Evolutionary conservation across 2,329 filamentous ascomycete genomes (phyloP), one percentile per base, ranked within the genome.

Genomic region (Aspergillus fumigatiaffinis): DNA sequence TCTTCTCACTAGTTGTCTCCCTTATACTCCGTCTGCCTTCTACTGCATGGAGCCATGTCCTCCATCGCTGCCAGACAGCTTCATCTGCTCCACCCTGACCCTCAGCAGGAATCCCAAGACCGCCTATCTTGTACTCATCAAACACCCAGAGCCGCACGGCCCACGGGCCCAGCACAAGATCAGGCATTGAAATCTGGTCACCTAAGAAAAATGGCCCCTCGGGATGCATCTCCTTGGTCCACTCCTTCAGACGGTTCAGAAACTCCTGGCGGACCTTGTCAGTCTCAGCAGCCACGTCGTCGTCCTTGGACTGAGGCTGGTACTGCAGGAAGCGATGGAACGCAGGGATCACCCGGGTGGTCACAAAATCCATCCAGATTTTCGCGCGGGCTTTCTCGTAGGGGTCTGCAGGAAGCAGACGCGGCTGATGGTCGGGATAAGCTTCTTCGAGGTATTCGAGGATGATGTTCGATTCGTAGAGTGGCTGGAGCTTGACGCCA

Each of bases 371-470:
- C 46, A 87, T 87, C 89, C 89, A 92, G 52, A 92, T 83, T 35
- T 87, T 77, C 46, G 83, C 84, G 21, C 85, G 73, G 3, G 89
- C 89, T 53, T 83, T 79, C 54, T 84, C 80, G 66, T 90, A 92
- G 0, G 84, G 76, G 55, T 86, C 84, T 0, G 71, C 66, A 0
- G 89, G 86, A 9, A 90, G 73, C 3, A 92, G 71, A 1, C 73
- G 70, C 1, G 78, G 79, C 0, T 77, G 77, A 52, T 82, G 66
- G 3, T 78, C 77, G 0, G 80, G 76, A 59, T 85, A 91, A 0
- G 84, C 84, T 60, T 92, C 89, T 61, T 93, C 86, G 1, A 93
- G 78, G 63, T 90, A 93, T 70, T 92, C 88, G 73, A 85, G 87
- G 41, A 93, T 80, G 50, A 92, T 83, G 7, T 79, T 84, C 66